These are phyloP conservation scores for Tolypocladium ovalisporum DNA, from an alignment of 2,329 filamentous ascomycete genomes.

Conservation along the genomic window DNA sequence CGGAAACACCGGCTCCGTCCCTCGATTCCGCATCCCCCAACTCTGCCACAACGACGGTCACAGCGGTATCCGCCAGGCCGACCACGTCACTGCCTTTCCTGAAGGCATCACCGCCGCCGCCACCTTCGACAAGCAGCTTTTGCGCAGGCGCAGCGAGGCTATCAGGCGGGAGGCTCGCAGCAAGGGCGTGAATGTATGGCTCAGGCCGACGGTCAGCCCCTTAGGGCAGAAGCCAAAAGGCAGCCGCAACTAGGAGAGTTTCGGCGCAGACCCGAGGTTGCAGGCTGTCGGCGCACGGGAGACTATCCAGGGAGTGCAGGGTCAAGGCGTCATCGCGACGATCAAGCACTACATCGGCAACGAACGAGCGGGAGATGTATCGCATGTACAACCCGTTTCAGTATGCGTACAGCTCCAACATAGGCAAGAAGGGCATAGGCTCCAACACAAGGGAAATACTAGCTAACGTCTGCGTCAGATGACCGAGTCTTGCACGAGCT, in stretches of 20 bases:
- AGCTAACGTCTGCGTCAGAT: slow-evolving; percentile 24
- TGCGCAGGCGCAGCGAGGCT: slow-evolving; percentile 56
- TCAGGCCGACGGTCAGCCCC: slow-evolving; percentile 62
- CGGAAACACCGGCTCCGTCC: slow-evolving; percentile 64
- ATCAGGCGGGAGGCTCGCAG: slow-evolving; percentile 62
- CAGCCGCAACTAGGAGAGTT: slow-evolving; percentile 67
- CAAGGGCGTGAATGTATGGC: slow-evolving; percentile 61
- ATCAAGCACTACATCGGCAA: slow-evolving; percentile 46
- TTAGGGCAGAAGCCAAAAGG: slow-evolving; percentile 62
- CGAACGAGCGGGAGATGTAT: slow-evolving; percentile 54
- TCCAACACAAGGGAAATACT: not conserved
- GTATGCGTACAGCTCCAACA: slow-evolving; percentile 56
- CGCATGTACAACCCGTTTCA: slow-evolving; percentile 44
- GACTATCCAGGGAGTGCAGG: slow-evolving; percentile 64
- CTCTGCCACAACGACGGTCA: slow-evolving; percentile 64
- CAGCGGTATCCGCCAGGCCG: slow-evolving; percentile 59
- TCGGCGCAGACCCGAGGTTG: slow-evolving; percentile 58
- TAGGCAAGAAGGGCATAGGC: slow-evolving; percentile 33
- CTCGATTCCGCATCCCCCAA: slow-evolving; percentile 59
- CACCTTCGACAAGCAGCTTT: slow-evolving; percentile 63
- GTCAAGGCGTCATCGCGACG: slow-evolving; percentile 44
- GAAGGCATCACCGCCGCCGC: slow-evolving; percentile 68
- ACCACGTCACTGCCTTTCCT: slow-evolving; percentile 68
- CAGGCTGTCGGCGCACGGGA: slow-evolving; percentile 68
- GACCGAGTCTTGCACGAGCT: slow-evolving; percentile 64